Evolutionary conservation across 192 early-diverging fungal genomes (phyloP), one percentile per base, ranked within the genome.

Genomic region (Entomortierella beljakovae): DNA sequence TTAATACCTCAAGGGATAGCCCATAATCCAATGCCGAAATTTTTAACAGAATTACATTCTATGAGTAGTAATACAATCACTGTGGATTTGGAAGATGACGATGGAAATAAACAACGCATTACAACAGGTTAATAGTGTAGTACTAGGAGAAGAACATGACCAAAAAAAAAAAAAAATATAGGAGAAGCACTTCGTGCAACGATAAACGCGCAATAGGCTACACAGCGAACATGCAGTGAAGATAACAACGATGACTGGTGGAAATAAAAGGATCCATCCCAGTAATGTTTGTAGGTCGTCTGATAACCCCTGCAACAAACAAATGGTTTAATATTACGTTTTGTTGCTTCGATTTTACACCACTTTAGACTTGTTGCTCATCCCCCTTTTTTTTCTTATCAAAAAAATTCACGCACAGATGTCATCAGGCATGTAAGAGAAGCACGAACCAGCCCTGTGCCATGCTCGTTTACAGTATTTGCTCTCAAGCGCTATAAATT

Each of bases 1-100:
- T 34, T 84, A 55, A 64, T 82, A 35, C 61, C 73, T 1, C 58
- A 71, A 10, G 83, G 80, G 7, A 40, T 82, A 20, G 74, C 80
- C 1, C 35, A 60, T 28, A 50, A 70, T 10, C 59, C 83, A 1
- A 58, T 84, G 61, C 83, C 83, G 15, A 66, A 50, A 31, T 84
- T 70, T 35, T 48, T 84, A 31, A 65, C 59, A n/a, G 70, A 81
- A 25, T 26, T 82, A 25, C 81, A 82, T 33, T 77, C 73, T 20
- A 77, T 66, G 52, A 69, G 61, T 18, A 72, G 64, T 13, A 82
- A 76, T 59, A 64, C 23, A 10, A 8, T 82, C 29, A 71, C 62
- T 8, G 69, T 82, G 1, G 68, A 76, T 20, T 13, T 64, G 23
- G 74, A 77, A 20, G 65, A 68, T 15, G 58, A 68, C 1, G 43